A percentile compares a stretch with the other conserved stretches of the same genome.
These are phyloP conservation scores for Penicillium mononematosum DNA, from an alignment of 495 filamentous ascomycete species.

Conservation along the genomic window DNA sequence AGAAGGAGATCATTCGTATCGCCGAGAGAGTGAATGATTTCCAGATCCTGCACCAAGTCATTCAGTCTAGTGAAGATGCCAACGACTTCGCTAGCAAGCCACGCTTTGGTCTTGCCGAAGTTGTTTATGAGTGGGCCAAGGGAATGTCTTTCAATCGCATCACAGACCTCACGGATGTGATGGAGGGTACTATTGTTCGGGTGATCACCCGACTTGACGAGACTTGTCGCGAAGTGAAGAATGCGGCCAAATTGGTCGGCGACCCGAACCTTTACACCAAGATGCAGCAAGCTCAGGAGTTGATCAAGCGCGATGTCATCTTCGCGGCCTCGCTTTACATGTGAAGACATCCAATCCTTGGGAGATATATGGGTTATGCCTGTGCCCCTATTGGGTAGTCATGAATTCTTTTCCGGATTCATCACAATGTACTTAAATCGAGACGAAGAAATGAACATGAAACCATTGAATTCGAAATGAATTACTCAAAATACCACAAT, in stretches of 20 bases:
- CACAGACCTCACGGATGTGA: conserved; percentile 91
- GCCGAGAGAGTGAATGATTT: conserved; percentile 86
- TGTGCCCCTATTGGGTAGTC: neutral
- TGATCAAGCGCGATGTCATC: conserved; percentile 95
- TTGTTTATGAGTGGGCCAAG: conserved; percentile 97
- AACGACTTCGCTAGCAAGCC: conserved; percentile 88
- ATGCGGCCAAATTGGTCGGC: conserved; percentile 93
- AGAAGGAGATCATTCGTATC: conserved; percentile 80
- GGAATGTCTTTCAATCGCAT: conserved; percentile 99
- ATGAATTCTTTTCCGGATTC: neutral
- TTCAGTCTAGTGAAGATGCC: conserved; percentile 80
- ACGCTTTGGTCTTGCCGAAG: conserved; percentile 90
- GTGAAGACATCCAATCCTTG: conserved; percentile 26
- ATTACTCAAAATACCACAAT: neutral
- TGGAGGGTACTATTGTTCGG: conserved; percentile 94
- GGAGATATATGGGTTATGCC: neutral
- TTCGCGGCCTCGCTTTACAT: conserved; percentile 86
- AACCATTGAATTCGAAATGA: neutral
- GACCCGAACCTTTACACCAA: conserved; percentile 90
- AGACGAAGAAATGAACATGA: conserved; percentile 6
- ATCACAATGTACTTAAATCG: neutral
- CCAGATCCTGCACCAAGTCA: conserved; percentile 86
- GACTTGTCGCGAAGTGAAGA: conserved; percentile 96
- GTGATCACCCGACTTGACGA: conserved; percentile 92
- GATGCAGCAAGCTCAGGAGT: conserved; percentile 94